Evolutionary conservation across 1,284 basidiomycete genomes (phyloP), one percentile per base, ranked within the genome.

Genomic region (Sparassis latifolia): DNA sequence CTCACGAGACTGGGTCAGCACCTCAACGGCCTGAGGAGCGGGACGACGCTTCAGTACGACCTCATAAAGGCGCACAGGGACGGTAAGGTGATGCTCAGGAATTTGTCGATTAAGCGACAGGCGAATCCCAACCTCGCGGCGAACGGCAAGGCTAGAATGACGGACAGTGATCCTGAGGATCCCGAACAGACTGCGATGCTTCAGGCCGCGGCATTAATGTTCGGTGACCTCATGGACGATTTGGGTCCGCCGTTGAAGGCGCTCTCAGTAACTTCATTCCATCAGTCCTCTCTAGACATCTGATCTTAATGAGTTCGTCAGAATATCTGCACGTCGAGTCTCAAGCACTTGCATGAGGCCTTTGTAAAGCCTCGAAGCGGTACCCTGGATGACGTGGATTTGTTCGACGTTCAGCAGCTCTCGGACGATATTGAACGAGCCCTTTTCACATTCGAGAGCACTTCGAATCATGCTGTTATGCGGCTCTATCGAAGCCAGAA

Each of bases 1-100:
- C 74, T 97, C 61, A 93, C 89, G 53, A 75, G 91, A 12, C 77
- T 97, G 3, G 94, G 90, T 1, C 94, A 97, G 62, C 93, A 97
- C 69, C 69, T 97, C 40, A 92, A 87, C 47, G 92, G 93, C 27
- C 70, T 97, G 51, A 72, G 94, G 43, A 85, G 88, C 52, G 89
- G 92, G 0, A 92, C 88, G 2, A 77, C 82, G 33, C 66, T 97
- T 32, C 92, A 96, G 62, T 83, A 86, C 52, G 88, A 93, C 45
- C 68, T 97, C 33, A 81, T 86, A 20, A 77, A 76, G 59, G 86
- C 86, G 0, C 79, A 82, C 29, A 68, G 78, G 5, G 78, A 83
- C 7, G 79, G 76, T 30, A 78, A 74, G 51, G 62, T 82, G 40
- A 63, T 69, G 12, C 55, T 78, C 46, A 63, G 58, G 54, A 63